Conservation (phyloP, 2,329 filamentous ascomycete genomes). For the Penicillium sp. region DNA sequence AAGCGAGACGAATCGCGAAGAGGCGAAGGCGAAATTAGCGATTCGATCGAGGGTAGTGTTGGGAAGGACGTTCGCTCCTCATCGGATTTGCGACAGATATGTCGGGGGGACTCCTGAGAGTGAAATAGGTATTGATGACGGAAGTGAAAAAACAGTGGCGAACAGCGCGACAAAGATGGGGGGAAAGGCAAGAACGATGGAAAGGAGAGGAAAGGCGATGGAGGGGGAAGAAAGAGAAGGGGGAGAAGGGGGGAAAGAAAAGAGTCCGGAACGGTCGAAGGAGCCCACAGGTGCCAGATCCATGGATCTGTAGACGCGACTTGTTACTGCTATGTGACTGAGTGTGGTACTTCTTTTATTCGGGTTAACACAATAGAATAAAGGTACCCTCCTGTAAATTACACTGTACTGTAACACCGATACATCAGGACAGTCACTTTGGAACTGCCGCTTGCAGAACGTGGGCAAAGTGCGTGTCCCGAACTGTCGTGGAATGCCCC, state of each 20-base stretch:
- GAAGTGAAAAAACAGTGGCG: slow-evolving; percentile 12
- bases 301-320: slow-evolving; percentile 28
- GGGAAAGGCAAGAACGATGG: slow-evolving; percentile 1
- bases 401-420: slow-evolving; percentile 15
- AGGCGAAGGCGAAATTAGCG: slow-evolving; percentile 16
- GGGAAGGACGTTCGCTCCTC: slow-evolving; percentile 15
- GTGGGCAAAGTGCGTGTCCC: slow-evolving; percentile 24
- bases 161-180: slow-evolving; percentile 7
- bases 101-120: background rate
- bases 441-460: slow-evolving; percentile 24
- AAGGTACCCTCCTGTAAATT: slow-evolving; percentile 11
- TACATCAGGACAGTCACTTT: slow-evolving; percentile 10
- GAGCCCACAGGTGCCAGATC: slow-evolving; percentile 25
- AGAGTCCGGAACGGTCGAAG: slow-evolving; percentile 24
- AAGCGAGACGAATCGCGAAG: slow-evolving; percentile 5
- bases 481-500: slow-evolving; percentile 18
- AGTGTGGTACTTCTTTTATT: background rate
- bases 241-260: slow-evolving; percentile 19
- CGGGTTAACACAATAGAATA: background rate
- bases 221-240: slow-evolving; percentile 21
- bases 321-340: slow-evolving; percentile 12
- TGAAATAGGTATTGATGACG: slow-evolving; percentile 6
- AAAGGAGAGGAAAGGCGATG: slow-evolving; percentile 13
- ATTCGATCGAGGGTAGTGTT: slow-evolving; percentile 17
- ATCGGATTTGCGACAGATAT: slow-evolving; percentile 22